Percentiles rank a stretch among this genome's conserved stretches.
These are phyloP conservation scores for Spatholobus suberectus DNA, from an alignment of 306 rosid genomes.

Conservation along the genomic window DNA sequence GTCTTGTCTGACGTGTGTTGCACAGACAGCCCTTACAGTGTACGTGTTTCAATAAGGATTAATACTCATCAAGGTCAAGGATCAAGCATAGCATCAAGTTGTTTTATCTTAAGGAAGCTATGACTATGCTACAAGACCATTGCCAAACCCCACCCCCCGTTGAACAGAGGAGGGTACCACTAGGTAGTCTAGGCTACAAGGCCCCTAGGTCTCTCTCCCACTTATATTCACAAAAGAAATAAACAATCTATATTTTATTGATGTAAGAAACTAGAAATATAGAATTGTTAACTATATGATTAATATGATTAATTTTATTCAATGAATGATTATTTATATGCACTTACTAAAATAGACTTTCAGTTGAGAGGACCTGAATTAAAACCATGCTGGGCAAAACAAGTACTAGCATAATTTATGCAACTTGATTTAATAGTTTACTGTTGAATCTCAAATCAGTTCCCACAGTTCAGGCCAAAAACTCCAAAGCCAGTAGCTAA, in stretches of 20 bases:
- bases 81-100: background rate
- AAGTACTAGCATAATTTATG: background rate
- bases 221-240: background rate
- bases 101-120: background rate
- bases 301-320: background rate
- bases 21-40: background rate
- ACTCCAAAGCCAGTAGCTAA: background rate
- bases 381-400: background rate
- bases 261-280: background rate
- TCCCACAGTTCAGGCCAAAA: background rate
- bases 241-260: background rate
- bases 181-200: background rate
- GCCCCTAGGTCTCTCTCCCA: background rate
- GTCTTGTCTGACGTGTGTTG: background rate
- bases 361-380: background rate
- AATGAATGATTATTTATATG: background rate
- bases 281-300: background rate
- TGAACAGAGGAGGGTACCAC: background rate
- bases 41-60: background rate
- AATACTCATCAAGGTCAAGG: background rate
- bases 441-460: constrained; percentile 15
- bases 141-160: background rate
- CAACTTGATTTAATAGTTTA: background rate
- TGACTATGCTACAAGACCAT: background rate
- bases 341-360: background rate